These are phyloP conservation scores for Elsinoe australis DNA, from an alignment of 2,329 filamentous ascomycete species.

Conservation along the genomic window DNA sequence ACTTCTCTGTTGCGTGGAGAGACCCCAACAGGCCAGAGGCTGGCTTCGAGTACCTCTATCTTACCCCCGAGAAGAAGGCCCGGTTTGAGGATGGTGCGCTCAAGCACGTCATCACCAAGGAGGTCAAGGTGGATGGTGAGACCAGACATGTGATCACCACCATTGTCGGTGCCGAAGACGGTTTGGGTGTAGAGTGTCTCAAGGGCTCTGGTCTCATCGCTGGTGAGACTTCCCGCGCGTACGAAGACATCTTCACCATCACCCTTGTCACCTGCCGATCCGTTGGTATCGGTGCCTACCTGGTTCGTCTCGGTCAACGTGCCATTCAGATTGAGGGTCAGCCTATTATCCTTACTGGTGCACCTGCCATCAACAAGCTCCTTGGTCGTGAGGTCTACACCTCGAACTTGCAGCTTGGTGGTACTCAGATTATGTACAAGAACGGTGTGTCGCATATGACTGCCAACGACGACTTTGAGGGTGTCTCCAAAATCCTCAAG, in stretches of 20 bases:
- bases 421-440: slow-evolving; percentile 99
- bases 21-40: slow-evolving; percentile 69
- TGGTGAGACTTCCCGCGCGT: slow-evolving; percentile 90
- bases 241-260: slow-evolving; percentile 98
- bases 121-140: slow-evolving; percentile 78
- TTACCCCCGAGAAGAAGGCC: slow-evolving; percentile 78
- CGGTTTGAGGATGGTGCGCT: slow-evolving; percentile 71
- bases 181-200: slow-evolving; percentile 94
- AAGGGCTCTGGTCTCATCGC: slow-evolving; percentile 96
- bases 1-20: slow-evolving; percentile 97
- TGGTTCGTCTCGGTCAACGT: slow-evolving; percentile 95
- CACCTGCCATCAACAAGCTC: slow-evolving; percentile 94
- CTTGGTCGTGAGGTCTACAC: slow-evolving; percentile 97
- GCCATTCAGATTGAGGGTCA: slow-evolving; percentile 98
- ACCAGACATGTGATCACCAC: slow-evolving; percentile 90
- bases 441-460: slow-evolving; percentile 99
- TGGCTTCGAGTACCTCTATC: slow-evolving; percentile 95
- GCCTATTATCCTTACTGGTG: slow-evolving; percentile 96
- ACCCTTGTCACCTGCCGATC: slow-evolving; percentile 96
- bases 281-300: slow-evolving; percentile 97
- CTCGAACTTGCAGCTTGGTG: slow-evolving; percentile 96
- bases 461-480: slow-evolving; percentile 92
- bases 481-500: slow-evolving; percentile 94
- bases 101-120: slow-evolving; percentile 78
- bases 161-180: slow-evolving; percentile 86